Base-by-base conservation (phyloP, 352 stramenopile genomes). In the Nothophytophthora sp. region DNA sequence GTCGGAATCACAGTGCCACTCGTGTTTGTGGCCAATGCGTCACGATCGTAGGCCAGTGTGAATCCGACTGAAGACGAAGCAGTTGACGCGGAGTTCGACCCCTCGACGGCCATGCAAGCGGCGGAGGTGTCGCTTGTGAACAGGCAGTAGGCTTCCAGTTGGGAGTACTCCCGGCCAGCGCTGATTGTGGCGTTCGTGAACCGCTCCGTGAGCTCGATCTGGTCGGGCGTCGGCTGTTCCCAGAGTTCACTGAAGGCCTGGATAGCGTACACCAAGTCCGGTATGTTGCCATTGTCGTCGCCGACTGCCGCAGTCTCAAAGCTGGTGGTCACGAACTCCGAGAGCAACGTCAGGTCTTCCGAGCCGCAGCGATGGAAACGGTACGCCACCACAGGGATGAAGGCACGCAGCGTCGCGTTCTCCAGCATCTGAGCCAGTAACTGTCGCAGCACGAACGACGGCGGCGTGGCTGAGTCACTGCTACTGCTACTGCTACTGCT, bases 231-330 rank as follows among this genome's bases (percentile, higher is more conserved):
- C 3, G 80, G 80, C 0, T 25, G 36, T 25, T 93, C 80, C 82
- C 82, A 93, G 20, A 93, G 60, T 53, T 93, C 82, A 11, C 73
- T 91, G 48, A 90, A 90, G 37, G 70, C 58, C 49, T 88, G 82
- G 16, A 91, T 46, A 8, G 75, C 76, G 50, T 73, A 81, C 18
- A 90, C 43, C 15, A 90, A 47, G 38, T 78, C 59, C 2, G 67
- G 67, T 0, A 37, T 60, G 10, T 53, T 34, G 37, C 27, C 7
- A 38, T 54, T 35, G 5, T 36, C 11, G 5, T 55, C n/a, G n/a
- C n/a, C n/a, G n/a, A n/a, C n/a, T n/a, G n/a, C n/a, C n/a, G n/a
- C 34, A 15, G 42, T 35, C 23, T 54, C 25, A 4, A 67, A 63
- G 3, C 78, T 52, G 1, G 39, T 28, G 5, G 57, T 51, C 9